Base-by-base conservation (phyloP, 805 yeast species). In the Kregervanrija fluxuum region DNA sequence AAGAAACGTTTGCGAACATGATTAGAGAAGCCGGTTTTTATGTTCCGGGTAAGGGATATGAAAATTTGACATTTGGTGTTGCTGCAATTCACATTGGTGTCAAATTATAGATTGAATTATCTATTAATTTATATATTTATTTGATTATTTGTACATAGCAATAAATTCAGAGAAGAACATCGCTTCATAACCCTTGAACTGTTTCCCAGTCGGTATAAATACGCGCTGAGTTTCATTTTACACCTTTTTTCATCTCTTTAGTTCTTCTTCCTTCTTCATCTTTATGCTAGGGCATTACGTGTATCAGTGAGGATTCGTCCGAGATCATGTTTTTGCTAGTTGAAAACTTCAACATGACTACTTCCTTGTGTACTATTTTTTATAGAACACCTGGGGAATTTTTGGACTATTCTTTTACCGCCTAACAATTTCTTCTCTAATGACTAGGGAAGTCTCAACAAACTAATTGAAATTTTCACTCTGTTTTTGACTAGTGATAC, bases 251-350 rank as follows among this genome's bases (percentile, higher is more conserved):
- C 11, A 3, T 11, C 8, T 54, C 30, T 33, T 15, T 36, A 30
- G 33, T 46, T 33, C 41, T 41, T 37, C 33, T 33, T 41, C 43
- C 12, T 44, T 71, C 74, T 65, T 67, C 73, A 86, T 90, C 97
- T 83, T 91, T 91, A 88, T 91, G 98, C 99, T 85, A 84, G 99
- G 98, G 98, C 96, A 91, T 89, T 91, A 93, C 98, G 96, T 95
- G 95, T 88, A 89, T 91, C 98, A 90, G 96, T 91, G 99, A 91
- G 98, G 99, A 93, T 89, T 90, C 96, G 96, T 93, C 99, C 98
- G 99, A 91, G 99, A 89, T 90, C 95, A 95, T 91, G 98, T 93
- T 87, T 91, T 91, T 91, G 99, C 99, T 91, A 95, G 97, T 91
- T 93, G 97, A 93, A 91, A 93, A 87, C 90, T 87, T 81, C 83